These are phyloP conservation scores for Pterocarpus macrocarpus DNA, from an alignment of 306 rosid genomes.

Conservation along the genomic window DNA sequence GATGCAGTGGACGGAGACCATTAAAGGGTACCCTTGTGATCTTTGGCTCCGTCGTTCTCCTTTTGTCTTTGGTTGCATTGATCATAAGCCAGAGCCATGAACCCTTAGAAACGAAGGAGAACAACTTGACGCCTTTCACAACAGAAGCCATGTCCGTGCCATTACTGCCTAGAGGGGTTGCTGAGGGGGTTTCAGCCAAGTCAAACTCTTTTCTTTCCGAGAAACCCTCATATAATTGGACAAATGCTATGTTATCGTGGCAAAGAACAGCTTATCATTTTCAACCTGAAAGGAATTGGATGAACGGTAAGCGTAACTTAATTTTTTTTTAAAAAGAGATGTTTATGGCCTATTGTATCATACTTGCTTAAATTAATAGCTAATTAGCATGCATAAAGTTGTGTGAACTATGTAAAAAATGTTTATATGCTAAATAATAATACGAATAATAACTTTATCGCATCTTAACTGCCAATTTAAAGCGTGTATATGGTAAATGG, in stretches of 20 bases:
- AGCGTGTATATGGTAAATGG: too few species aligned
- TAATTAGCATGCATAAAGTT: too few species aligned
- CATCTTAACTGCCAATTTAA: too few species aligned
- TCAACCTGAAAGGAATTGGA: conserved; percentile 79
- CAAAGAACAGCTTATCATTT: conserved; percentile 87
- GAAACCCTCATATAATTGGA: conserved; percentile 65
- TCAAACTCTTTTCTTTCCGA: conserved; percentile 55
- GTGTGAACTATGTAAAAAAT: not conserved
- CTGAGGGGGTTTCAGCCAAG: conserved; percentile 81
- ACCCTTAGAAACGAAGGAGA: not conserved
- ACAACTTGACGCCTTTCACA: not conserved
- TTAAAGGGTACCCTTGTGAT: conserved; percentile 45
- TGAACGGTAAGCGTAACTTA: conserved; percentile 67
- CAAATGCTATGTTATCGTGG: conserved; percentile 88
- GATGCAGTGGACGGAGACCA: conserved; percentile 11
- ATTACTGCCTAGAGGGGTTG: conserved; percentile 61
- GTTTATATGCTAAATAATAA: too few species aligned
- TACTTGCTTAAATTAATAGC: too few species aligned
- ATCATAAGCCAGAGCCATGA: conserved; percentile 44
- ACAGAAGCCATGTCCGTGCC: not conserved
- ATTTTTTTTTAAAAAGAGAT: not conserved
- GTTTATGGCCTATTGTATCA: not conserved
- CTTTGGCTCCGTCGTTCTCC: conserved; percentile 49
- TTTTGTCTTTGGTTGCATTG: conserved; percentile 59
- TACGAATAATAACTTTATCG: too few species aligned